Evolutionary conservation across 176 grass and related monocot genomes (phyloP), one percentile per base, ranked within the genome.

Genomic region (Lolium multiflorum): DNA sequence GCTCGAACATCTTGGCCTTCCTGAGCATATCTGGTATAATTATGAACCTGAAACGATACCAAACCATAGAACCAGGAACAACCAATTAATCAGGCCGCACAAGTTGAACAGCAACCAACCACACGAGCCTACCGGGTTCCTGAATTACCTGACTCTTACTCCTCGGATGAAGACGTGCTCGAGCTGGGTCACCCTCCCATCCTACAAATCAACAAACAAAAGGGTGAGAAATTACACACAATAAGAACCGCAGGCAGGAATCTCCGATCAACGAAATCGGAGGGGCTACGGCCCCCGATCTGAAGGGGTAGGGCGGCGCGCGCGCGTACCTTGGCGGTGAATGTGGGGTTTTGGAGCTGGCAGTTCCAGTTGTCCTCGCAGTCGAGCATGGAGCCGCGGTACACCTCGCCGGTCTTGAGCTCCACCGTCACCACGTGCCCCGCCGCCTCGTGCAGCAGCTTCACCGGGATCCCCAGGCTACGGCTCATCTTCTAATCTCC

Each of bases 291-390:
- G 52, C 63, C 41, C 22, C 83, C 25, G 88, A 82, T 82, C 83
- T 68, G 54, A 9, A 63, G 72, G n/a, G 72, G n/a, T 4, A 68
- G 7, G 38, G 9, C 6, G 46, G 55, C 59, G 64, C 5, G 55
- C 59, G 64, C 5, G 61, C 76, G 9, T 51, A 92, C 77, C 91
- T 91, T 95, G 37, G 91, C 89, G 10, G 89, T 93, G 89, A 84
- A 95, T 77, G 89, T 93, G 86, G 93, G 93, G 57, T 76, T 91
- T 14, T 93, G 89, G n/a, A 95, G 89, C 50, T 93, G 87, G 87
- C 91, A 95, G 86, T 93, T 95, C 94, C 94, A 93, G 89, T 95
- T 95, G 84, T 95, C 94, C 83, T 95, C 91, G 89, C 91, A 95
- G 77, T 95, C 91, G 51, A 95, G 61, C 81, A 93, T 64, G 80